Evolutionary conservation across 192 early-diverging fungal species (phyloP).

Genomic region (Coemansia sp.): DNA sequence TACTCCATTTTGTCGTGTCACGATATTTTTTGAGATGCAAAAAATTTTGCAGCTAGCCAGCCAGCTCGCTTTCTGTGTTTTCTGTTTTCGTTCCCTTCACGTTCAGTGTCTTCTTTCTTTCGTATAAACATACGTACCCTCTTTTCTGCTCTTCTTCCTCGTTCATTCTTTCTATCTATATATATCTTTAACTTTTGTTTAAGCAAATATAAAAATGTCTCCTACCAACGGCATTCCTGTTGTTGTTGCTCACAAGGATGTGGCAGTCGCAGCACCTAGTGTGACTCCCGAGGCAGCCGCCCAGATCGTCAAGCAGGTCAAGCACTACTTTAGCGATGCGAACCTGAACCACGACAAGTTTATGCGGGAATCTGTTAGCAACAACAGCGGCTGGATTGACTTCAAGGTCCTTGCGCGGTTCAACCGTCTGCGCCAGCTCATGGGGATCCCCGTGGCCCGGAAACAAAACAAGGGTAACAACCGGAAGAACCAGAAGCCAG

Average conservation of each 20-base stretch:
- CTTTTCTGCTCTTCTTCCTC: not conserved
- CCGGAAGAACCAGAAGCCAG: constrained; percentile 4
- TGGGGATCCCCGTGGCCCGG: constrained; percentile 22
- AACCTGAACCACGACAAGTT: constrained; percentile 51
- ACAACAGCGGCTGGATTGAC: constrained; percentile 40
- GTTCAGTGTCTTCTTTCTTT: constrained; percentile 6
- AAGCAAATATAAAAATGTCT: constrained; percentile 14
- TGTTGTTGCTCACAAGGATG: constrained; percentile 10
- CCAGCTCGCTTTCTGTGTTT: not conserved
- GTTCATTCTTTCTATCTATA: not conserved
- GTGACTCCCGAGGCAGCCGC: constrained; percentile 18
- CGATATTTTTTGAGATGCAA: constrained; percentile 5
- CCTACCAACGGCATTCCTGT: constrained; percentile 38
- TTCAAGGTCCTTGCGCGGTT: constrained; percentile 35
- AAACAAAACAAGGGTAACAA: constrained; percentile 4
- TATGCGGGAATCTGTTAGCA: constrained; percentile 33
- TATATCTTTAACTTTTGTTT: not conserved
- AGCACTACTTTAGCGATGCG: constrained; percentile 53
- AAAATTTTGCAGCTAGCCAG: constrained; percentile 4
- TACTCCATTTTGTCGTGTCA: not conserved
- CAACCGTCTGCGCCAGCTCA: constrained; percentile 47
- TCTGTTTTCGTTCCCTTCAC: constrained; percentile 8
- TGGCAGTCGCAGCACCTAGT: constrained; percentile 5
- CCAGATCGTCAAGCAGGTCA: constrained; percentile 39
- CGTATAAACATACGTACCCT: not conserved